Base-by-base conservation (phyloP, 192 early-diverging fungal genomes). In the Rhizophlyctis rosea region DNA sequence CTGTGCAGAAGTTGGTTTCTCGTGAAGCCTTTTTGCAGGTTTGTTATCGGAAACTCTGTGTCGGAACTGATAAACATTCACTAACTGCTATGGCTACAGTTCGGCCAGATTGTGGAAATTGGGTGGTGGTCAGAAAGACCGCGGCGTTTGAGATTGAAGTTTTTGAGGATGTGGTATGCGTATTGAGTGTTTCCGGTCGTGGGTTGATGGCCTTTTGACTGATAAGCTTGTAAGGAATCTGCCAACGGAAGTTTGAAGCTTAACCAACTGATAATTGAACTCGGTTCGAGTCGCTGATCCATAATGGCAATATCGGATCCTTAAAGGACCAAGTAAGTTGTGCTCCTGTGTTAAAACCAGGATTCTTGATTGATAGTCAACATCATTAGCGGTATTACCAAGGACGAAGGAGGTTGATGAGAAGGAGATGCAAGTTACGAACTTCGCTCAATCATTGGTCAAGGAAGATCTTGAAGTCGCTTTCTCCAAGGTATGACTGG, bases 91-190 rank as follows among this genome's bases (percentile, higher is more conserved):
- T 61, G 25, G 57, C 16, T 50, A 3, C 35, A 74, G 76, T 81
- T 57, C 70, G 80, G 80, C 7, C 62, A 76, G 35, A 53, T 79
- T 25, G 47, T 50, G 24, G 77, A 79, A 29, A 72, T 82, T 29
- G 80, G 16, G 47, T 82, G 2, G 64, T 76, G 25, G n/a, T 55
- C 11, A 50, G 63, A 30, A 31, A 59, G 2, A 65, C 63, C 16
- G 68, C 33, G 18, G 76, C 77, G 4, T 82, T 82, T 63, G 76
- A 76, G 25, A 79, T 79, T 48, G 59, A 79, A 36, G 72, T 79
- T 53, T 81, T 62, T 62, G 64, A 67, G n/a, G 50, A 50, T 56
- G 64, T n/a, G 54, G 73, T 74, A 57, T n/a, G 36, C 14, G 27
- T 13, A n/a, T 14, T 4, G n/a, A 21, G 39, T 27, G 13, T 2